A percentile compares a stretch with the other conserved stretches of the same genome.
Evolutionary conservation across 2,329 filamentous ascomycete species (phyloP).

Genomic region (Verticillium longisporum): DNA sequence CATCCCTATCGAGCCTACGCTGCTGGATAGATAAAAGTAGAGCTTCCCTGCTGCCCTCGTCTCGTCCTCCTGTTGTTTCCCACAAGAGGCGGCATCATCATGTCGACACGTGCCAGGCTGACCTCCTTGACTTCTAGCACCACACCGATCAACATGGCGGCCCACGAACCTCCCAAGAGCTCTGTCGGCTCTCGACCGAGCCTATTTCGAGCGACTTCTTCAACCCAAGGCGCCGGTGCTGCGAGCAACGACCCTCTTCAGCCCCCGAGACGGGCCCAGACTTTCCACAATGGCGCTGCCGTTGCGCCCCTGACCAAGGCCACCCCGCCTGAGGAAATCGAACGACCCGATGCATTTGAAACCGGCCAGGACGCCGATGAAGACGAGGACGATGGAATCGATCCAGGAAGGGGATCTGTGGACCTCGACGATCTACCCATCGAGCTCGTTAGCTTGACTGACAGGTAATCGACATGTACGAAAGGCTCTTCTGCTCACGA

Average conservation of each 20-base stretch:
- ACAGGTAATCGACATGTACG: slow-evolving; percentile 54
- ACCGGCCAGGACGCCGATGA: slow-evolving; percentile 30
- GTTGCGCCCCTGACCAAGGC: slow-evolving; percentile 4
- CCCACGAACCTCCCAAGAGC: slow-evolving; percentile 19
- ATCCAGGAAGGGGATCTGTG: slow-evolving; percentile 49
- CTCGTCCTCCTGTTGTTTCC: background rate
- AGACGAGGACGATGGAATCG: slow-evolving; percentile 38
- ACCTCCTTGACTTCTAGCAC: slow-evolving; percentile 4
- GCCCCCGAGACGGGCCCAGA: slow-evolving; percentile 26
- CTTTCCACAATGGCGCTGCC: background rate
- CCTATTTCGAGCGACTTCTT: slow-evolving; percentile 21
- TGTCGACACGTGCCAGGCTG: background rate
- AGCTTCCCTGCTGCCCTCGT: background rate
- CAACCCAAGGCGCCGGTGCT: slow-evolving; percentile 15
- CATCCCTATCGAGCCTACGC: background rate
- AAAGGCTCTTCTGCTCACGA: slow-evolving; percentile 4
- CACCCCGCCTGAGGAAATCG: slow-evolving; percentile 15
- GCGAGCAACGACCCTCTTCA: slow-evolving; percentile 17
- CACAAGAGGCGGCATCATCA: background rate
- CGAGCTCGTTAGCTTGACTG: slow-evolving; percentile 82
- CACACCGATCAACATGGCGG: slow-evolving; percentile 22
- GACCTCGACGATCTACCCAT: slow-evolving; percentile 88
- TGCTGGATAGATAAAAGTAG: background rate
- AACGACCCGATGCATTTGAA: slow-evolving; percentile 43
- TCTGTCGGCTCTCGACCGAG: slow-evolving; percentile 20